A percentile compares a stretch with the other conserved stretches of the same genome.
These are phyloP conservation scores for Microbotryum scabiosae DNA, from an alignment of 1,284 basidiomycete species.

Conservation along the genomic window DNA sequence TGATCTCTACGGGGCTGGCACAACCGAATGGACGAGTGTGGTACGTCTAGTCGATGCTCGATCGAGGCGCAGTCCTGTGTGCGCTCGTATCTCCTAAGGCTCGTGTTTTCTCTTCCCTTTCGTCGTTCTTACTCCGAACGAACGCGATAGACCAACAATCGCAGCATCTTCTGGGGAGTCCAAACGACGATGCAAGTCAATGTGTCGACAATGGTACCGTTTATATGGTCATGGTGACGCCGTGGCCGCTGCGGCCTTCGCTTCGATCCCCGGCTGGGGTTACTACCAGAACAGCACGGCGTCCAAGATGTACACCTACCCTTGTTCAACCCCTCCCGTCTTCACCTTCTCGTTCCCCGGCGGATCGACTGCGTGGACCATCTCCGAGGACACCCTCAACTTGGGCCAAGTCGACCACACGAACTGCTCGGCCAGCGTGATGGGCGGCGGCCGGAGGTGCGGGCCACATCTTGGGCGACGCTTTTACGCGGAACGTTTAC, in stretches of 20 bases:
- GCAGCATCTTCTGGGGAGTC: no score
- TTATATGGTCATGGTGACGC: no score
- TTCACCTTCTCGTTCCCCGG: constrained; percentile 37
- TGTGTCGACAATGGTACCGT: no score
- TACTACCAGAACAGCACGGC: constrained; percentile 33
- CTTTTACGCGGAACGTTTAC: constrained; percentile 36
- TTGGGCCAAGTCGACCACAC: constrained; percentile 26
- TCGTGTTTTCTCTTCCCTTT: no score
- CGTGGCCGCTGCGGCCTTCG: no score
- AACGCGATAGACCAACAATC: no score
- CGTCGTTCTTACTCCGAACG: no score
- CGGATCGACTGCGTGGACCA: constrained; percentile 17
- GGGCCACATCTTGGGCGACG: constrained; percentile 42
- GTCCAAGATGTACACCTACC: constrained; percentile 27
- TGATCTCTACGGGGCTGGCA: constrained; percentile 40
- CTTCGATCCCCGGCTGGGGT: constrained; percentile 29
- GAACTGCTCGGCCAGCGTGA: constrained; percentile 29
- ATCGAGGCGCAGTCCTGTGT: no score
- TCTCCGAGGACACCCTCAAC: constrained; percentile 22
- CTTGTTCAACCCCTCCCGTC: constrained; percentile 36
- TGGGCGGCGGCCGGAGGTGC: constrained; percentile 36
- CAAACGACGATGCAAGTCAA: no score
- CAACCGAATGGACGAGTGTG: constrained; percentile 41
- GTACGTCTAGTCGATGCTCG: no score
- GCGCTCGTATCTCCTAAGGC: no score